phyloP scores from a whole-genome alignment of 2,329 filamentous ascomycete species.

The Exserohilum rostratum region DNA sequence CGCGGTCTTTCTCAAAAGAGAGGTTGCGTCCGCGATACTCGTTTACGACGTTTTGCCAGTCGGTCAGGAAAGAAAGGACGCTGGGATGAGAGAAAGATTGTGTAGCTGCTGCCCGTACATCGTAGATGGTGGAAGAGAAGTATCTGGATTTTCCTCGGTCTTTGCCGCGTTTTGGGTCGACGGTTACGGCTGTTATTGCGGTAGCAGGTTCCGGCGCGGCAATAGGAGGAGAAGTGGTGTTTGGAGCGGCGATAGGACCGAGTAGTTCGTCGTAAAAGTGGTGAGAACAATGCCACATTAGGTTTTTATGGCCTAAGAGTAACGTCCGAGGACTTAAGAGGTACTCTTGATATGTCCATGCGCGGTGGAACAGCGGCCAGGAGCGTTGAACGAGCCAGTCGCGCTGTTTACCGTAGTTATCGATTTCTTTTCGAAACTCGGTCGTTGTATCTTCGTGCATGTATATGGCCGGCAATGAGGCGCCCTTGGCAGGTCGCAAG shows the following conservation, averaged over 20 bases:
- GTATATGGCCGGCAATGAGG: conserved; percentile 8
- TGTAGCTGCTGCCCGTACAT: neutral
- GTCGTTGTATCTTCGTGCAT: neutral
- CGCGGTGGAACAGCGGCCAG: conserved; percentile 22
- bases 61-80: neutral
- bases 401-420: neutral
- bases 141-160: conserved; percentile 11
- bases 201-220: too few species aligned
- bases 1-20: conserved; percentile 6
- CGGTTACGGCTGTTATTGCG: too few species aligned
- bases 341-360: conserved; percentile 30
- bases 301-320: conserved; percentile 13
- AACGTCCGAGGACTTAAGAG: conserved; percentile 18
- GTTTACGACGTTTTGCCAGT: conserved; percentile 4
- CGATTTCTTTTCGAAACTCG: neutral
- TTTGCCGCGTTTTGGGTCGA: neutral
- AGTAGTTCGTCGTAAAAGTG: conserved; percentile 17
- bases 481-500: neutral
- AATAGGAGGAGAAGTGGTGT: neutral
- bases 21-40: conserved; percentile 13
- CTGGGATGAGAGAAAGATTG: neutral
- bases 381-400: conserved; percentile 9
- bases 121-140: neutral
- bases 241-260: neutral
- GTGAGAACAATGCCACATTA: conserved; percentile 20